Evolutionary conservation across 1,139 yeast genomes (phyloP), one percentile per base, ranked within the genome.

Genomic region (Yamadazyma atmosphaerica): DNA sequence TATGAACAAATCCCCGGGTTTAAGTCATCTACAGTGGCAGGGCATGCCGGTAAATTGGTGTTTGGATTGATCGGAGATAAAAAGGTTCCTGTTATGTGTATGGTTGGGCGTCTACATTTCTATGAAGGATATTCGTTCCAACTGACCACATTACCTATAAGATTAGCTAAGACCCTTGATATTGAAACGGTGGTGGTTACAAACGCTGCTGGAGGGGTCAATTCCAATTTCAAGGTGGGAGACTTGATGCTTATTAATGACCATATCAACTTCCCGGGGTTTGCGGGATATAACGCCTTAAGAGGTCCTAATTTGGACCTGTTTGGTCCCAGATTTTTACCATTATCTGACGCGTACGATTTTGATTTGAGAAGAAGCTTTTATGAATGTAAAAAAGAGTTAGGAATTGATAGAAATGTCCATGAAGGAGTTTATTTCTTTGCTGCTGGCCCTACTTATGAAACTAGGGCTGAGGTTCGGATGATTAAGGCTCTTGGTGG

Each of bases 401-500:
- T 86, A 32, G 67, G 69, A 0, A 65, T 85, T 31, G 58, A 63
- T 1, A 78, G 98, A 55, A 57, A 62, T 0, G 74, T 92, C 35
- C 86, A 86, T 52, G 98, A 92, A 60, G 98, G 98, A 22, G 79
- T 83, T 1, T 92, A 92, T 54, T 79, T 79, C 35, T 90, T 78
- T 60, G 96, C 85, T 4, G 79, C 94, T 3, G 98, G 98, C 0
- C 98, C 98, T 2, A 87, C 97, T 1, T 92, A 84, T 59, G 98
- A 92, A 64, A 79, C 90, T 6, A 73, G 97, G 51, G 96, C 98
- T 0, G 98, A 92, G 62, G 85, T 85, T n/a, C 72, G 96, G 43
- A 74, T 83, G 73, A 69, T 90, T 34, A 65, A 80, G 45, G 52
- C 69, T 9, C 51, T 86, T 33, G 98, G 98, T 6, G 97, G 89